Conservation (phyloP, 2,329 filamentous ascomycete species). For the Microsporum canis region DNA sequence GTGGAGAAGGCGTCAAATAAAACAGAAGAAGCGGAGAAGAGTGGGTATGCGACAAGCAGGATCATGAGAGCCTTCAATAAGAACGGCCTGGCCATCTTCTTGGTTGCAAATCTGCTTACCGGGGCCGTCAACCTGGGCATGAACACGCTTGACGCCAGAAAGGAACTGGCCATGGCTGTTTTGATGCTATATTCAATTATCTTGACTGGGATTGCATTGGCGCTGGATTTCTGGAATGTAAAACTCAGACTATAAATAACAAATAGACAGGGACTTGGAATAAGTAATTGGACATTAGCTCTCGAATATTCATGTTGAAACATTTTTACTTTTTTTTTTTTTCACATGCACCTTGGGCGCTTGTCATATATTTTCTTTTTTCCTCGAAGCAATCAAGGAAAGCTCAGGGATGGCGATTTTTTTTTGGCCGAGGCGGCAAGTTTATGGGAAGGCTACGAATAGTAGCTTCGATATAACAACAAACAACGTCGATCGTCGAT, state of each 20-base stretch:
- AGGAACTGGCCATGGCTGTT: conserved; percentile 57
- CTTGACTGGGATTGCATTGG: conserved; percentile 53
- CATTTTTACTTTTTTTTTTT: neutral
- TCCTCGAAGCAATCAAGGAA: neutral
- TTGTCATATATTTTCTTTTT: neutral
- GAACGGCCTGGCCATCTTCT: conserved; percentile 75
- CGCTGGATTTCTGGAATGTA: conserved; percentile 29
- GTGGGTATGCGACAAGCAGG: conserved; percentile 60
- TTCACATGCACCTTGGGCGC: neutral
- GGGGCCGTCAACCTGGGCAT: conserved; percentile 80
- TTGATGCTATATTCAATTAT: conserved; percentile 59
- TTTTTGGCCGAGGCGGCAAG: neutral
- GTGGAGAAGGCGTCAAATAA: conserved; percentile 48
- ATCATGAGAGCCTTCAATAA: conserved; percentile 78
- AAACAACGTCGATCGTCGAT: neutral
- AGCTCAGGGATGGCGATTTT: neutral
- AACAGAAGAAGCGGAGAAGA: conserved; percentile 51
- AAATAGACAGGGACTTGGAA: neutral
- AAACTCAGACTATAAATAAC: conserved; percentile 18
- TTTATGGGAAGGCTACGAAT: neutral
- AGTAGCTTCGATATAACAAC: neutral
- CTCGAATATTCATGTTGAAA: neutral
- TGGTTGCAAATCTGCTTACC: conserved; percentile 80
- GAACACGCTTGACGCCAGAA: conserved; percentile 62
- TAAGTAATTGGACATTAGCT: neutral